Evolutionary conservation across 2,329 filamentous ascomycete genomes (phyloP).

Genomic region (Diaporthe sp.): DNA sequence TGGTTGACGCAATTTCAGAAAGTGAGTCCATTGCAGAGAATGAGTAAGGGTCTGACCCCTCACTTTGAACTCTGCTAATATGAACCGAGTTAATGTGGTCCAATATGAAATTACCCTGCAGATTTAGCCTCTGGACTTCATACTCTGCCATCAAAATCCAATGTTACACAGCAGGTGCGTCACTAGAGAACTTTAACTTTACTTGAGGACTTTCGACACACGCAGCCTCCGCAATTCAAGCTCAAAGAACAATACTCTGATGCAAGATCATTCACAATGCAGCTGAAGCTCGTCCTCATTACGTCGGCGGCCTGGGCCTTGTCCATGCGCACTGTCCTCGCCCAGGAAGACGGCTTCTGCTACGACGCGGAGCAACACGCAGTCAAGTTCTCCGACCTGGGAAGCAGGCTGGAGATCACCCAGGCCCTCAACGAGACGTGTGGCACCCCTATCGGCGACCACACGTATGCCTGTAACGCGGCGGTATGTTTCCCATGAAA

Average conservation of each 20-base stretch:
- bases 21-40: not conserved
- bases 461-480: not conserved
- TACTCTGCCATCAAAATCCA: not conserved
- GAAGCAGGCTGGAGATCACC: not conserved
- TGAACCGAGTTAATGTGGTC: not conserved
- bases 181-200: not conserved
- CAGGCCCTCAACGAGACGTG: slow-evolving; percentile 11
- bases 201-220: not conserved
- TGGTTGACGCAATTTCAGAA: not conserved
- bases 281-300: not conserved
- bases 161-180: not conserved
- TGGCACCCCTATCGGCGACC: not conserved
- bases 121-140: not conserved
- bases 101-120: not conserved
- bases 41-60: not conserved
- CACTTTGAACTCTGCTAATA: not conserved
- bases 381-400: not conserved
- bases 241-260: too few species aligned
- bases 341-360: not conserved
- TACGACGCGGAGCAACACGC: not conserved
- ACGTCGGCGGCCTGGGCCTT: not conserved
- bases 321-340: not conserved
- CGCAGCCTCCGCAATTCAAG: not conserved
- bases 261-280: not conserved
- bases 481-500: not conserved